These are phyloP conservation scores for Aurantiochytrium sp. DNA, from an alignment of 108 stramenopile genomes.

Conservation along the genomic window DNA sequence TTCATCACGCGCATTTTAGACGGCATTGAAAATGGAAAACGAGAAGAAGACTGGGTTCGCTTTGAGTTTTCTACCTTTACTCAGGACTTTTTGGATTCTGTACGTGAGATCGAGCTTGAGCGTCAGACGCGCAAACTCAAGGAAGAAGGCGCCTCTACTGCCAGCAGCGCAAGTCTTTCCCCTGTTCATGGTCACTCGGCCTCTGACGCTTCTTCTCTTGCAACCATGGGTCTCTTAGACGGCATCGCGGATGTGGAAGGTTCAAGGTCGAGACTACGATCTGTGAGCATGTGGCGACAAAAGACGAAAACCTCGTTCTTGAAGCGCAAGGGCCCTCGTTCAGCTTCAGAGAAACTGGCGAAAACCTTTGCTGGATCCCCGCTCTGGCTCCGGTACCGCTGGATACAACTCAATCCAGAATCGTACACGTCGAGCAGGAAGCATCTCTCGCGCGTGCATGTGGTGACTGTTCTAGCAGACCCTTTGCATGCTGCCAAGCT, in stretches of 20 bases:
- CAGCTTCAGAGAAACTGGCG: neutral
- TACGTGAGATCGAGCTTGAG: neutral
- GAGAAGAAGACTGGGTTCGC: slow-evolving; percentile 3
- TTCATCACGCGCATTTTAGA: neutral
- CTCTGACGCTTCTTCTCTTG: neutral
- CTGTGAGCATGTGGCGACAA: neutral
- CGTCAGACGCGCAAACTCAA: neutral
- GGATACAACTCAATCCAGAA: slow-evolving; percentile 8
- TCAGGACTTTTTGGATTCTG: slow-evolving; percentile 3
- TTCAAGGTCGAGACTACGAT: neutral
- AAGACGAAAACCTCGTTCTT: neutral
- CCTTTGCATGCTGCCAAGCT: no score
- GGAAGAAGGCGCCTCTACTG: neutral
- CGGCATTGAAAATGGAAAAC: neutral
- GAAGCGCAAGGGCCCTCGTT: neutral
- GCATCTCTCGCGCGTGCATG: neutral
- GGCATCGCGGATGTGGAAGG: neutral
- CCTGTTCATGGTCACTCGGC: neutral
- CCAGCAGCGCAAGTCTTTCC: neutral
- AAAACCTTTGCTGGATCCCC: neutral
- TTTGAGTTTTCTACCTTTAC: neutral
- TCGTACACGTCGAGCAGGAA: neutral
- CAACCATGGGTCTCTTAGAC: neutral
- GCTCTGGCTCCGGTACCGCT: slow-evolving; percentile 1
- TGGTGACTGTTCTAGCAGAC: neutral